Evolutionary conservation across 1,139 yeast species (phyloP).

Genomic region (Sugiyamaella novakii): DNA sequence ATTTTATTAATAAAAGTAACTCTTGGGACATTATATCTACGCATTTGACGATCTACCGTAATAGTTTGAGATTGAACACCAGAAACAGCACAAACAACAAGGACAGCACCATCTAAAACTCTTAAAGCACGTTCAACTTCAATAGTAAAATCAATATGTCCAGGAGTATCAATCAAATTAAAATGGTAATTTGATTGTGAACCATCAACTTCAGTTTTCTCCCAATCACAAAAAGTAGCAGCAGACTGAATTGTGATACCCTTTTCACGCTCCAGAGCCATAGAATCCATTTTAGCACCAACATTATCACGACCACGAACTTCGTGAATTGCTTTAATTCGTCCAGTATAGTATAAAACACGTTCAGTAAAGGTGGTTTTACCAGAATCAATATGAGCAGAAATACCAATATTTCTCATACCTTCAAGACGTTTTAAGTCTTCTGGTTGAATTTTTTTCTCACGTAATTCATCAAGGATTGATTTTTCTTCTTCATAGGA

Average conservation of each 20-base stretch:
- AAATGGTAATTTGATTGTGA: slow-evolving; percentile 66
- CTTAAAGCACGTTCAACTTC: slow-evolving; percentile 97
- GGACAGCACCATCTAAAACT: slow-evolving; percentile 96
- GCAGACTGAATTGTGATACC: slow-evolving; percentile 99
- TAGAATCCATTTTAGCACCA: slow-evolving; percentile 98
- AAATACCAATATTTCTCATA: slow-evolving; percentile 93
- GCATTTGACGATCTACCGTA: slow-evolving; percentile 98
- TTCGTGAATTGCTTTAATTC: slow-evolving; percentile 97
- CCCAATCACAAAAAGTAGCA: slow-evolving; percentile 98
- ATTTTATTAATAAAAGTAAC: slow-evolving; percentile 94
- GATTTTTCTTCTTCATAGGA: slow-evolving; percentile 41
- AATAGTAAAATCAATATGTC: slow-evolving; percentile 97
- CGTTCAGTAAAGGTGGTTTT: slow-evolving; percentile 97
- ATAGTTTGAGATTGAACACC: slow-evolving; percentile 99
- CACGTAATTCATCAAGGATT: slow-evolving; percentile 46
- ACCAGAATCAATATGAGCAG: slow-evolving; percentile 97
- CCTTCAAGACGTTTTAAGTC: slow-evolving; percentile 59
- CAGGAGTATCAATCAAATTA: slow-evolving; percentile 96
- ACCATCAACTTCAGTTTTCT: slow-evolving; percentile 49
- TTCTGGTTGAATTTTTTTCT: slow-evolving; percentile 51
- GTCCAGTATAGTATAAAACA: slow-evolving; percentile 92
- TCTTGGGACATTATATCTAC: slow-evolving; percentile 96
- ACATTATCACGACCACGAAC: slow-evolving; percentile 97
- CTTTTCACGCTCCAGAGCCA: slow-evolving; percentile 96
- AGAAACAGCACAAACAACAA: slow-evolving; percentile 96